phyloP scores from a whole-genome alignment of 1,139 yeast species.

The Hansenula sp. region DNA sequence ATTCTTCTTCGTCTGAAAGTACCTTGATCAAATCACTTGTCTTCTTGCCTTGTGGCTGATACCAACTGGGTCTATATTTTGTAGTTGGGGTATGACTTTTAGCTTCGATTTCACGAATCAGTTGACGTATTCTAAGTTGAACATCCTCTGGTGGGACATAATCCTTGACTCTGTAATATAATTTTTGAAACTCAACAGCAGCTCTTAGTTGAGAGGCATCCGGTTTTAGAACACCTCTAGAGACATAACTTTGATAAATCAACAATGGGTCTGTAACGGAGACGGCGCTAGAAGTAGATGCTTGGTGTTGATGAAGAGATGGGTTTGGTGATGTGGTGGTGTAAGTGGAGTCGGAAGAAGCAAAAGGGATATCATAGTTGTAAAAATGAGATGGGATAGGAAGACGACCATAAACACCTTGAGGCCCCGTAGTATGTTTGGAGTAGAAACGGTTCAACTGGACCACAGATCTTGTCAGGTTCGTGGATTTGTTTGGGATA shows the following conservation, averaged over 20 bases:
- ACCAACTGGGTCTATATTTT: conserved; percentile 11
- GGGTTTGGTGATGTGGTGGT: background rate
- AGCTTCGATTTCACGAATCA: conserved; percentile 45
- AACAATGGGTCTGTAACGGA: conserved; percentile 63
- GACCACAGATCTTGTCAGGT: background rate
- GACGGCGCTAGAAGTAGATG: conserved; percentile 16
- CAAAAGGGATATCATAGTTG: conserved; percentile 1
- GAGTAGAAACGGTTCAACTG: background rate
- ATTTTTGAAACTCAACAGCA: conserved; percentile 61
- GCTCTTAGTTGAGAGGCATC: conserved; percentile 61
- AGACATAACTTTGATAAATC: conserved; percentile 51
- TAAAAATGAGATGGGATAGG: conserved; percentile 2
- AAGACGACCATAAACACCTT: conserved; percentile 3
- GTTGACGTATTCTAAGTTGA: conserved; percentile 40
- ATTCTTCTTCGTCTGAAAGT: conserved; percentile 63
- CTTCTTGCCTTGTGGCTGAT: conserved; percentile 21
- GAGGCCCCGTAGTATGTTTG: conserved; percentile 1
- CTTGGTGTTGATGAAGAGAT: background rate
- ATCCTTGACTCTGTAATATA: conserved; percentile 55
- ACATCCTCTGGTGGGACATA: conserved; percentile 56
- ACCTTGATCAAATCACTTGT: conserved; percentile 38
- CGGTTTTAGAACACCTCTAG: conserved; percentile 44
- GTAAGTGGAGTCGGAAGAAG: background rate
- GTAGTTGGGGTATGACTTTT: conserved; percentile 9
- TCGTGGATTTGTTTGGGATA: too few relatives aligned